Percentiles rank a stretch among this genome's conserved stretches.
Evolutionary conservation across 2,329 filamentous ascomycete genomes (phyloP).

Genomic region (Monosporascus sp.): DNA sequence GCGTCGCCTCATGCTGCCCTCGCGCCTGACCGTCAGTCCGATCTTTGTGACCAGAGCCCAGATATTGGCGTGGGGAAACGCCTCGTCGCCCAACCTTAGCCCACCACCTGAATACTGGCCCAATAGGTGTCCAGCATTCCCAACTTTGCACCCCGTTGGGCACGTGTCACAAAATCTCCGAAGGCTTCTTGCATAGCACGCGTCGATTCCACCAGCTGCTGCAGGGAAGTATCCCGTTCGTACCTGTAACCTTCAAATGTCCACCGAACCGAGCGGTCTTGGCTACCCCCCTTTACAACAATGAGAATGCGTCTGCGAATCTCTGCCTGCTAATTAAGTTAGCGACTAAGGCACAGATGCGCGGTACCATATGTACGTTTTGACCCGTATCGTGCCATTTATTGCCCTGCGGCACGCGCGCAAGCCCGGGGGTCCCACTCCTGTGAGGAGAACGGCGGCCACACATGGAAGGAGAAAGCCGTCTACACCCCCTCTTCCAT

Average conservation of each 20-base stretch:
- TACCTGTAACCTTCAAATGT: neutral
- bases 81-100: slow-evolving; percentile 3
- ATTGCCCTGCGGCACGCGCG: neutral
- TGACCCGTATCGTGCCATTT: neutral
- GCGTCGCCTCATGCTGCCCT: neutral
- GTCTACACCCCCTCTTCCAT: neutral
- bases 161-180: slow-evolving; percentile 23
- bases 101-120: slow-evolving; percentile 1
- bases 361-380: neutral
- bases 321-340: neutral
- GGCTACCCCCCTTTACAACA: neutral
- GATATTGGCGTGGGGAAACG: neutral
- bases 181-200: slow-evolving; percentile 19
- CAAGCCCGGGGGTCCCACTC: neutral
- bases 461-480: neutral
- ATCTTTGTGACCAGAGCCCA: neutral
- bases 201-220: slow-evolving; percentile 8
- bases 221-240: neutral
- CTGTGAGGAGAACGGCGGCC: neutral
- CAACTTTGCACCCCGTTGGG: slow-evolving; percentile 12
- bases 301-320: neutral
- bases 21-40: neutral
- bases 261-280: neutral
- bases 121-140: slow-evolving; percentile 6
- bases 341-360: neutral